Evolutionary conservation across 352 stramenopile genomes (phyloP), one percentile per base, ranked within the genome.

Genomic region (Globisporangium perplexum): DNA sequence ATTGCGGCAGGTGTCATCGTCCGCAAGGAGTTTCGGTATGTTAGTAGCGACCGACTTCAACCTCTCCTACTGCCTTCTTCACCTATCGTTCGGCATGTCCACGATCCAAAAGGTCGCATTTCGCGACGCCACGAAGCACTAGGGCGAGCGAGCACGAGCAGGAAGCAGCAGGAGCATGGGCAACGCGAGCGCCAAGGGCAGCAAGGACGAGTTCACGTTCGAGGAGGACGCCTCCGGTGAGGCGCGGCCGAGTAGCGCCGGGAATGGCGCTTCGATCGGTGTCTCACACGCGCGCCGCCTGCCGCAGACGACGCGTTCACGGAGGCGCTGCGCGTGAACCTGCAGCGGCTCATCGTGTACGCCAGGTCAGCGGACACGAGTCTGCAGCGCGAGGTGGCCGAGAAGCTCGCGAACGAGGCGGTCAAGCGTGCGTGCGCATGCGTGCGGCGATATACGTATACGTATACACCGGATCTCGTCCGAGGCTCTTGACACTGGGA

Each of bases 351-450:
- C 33, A 97, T 98, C 66, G 84, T 86, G 47, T 98, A 97, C 70
- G 89, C 90, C 54, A 93, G 94, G 65, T 96, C 85, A 50, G 88
- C 90, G 6, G 89, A 97, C 60, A 83, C 85, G 51, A 68, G 71
- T 53, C 71, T 97, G 53, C 89, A 97, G 69, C 83, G 88, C 46
- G 87, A 97, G 60, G 90, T 98, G 6, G 93, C 93, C 14, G 93
- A 98, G 72, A 97, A 96, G 58, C 68, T 98, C 43, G 93, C 93
- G 18, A 98, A 98, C 56, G 88, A 98, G 58, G 93, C 93, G 23
- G 92, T 98, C 39, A 97, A 97, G 63, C 85, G 86, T 96, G 39
- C 44, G 77, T 74, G 8, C 28, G 28, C 28, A 1, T 31, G 28
- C 8, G 8, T 10, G 30, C 8, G 30, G 30, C 30, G 10, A 8